These are phyloP conservation scores for Calendula officinalis DNA, from an alignment of 129 eudicot species.

Conservation along the genomic window DNA sequence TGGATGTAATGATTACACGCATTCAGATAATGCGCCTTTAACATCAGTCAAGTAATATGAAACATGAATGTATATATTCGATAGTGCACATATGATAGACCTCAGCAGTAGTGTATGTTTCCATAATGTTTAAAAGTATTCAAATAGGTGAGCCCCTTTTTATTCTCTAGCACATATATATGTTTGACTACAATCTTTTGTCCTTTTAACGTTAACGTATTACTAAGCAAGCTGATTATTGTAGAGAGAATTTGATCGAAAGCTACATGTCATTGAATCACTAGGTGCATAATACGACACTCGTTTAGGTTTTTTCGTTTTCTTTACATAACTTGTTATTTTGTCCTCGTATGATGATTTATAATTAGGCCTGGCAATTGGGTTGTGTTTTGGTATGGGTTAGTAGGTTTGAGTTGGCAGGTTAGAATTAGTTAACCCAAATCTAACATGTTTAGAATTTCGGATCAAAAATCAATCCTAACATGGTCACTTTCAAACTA, in stretches of 20 bases:
- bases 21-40: slow-evolving; percentile 25
- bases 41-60: slow-evolving; percentile 21
- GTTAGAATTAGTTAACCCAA: too few relatives aligned
- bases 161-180: slow-evolving; percentile 20
- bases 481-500: too few relatives aligned
- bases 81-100: slow-evolving; percentile 21
- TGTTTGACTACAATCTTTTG: slow-evolving; percentile 1
- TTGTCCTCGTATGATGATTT: not conserved
- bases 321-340: slow-evolving; percentile 2
- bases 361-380: too few relatives aligned
- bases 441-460: too few relatives aligned
- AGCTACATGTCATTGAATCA: slow-evolving; percentile 22
- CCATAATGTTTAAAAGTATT: slow-evolving; percentile 23
- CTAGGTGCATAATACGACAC: not conserved
- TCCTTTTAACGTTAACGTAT: slow-evolving; percentile 1
- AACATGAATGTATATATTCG: not conserved
- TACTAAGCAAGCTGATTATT: too few relatives aligned
- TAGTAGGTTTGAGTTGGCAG: too few relatives aligned
- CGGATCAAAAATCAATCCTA: too few relatives aligned
- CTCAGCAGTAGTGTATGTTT: slow-evolving; percentile 9
- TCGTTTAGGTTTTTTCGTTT: not conserved
- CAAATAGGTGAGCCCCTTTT: slow-evolving; percentile 16
- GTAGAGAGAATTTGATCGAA: slow-evolving; percentile 14
- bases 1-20: slow-evolving; percentile 27
- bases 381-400: too few relatives aligned